Evolutionary conservation across 225 moss, liverwort and hornwort species (phyloP).

Genomic region (Polytrichum formosum): DNA sequence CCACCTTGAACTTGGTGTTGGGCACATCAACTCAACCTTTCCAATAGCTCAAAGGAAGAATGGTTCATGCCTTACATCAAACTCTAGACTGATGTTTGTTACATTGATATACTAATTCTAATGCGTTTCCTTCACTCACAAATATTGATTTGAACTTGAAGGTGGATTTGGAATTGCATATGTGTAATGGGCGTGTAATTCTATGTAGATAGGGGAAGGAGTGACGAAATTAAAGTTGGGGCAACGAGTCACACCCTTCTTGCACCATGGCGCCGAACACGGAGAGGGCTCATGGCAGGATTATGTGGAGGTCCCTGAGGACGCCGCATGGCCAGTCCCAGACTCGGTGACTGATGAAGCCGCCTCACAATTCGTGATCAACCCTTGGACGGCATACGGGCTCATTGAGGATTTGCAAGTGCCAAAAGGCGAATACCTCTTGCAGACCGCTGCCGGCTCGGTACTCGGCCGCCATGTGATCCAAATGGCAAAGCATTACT

Average conservation of each 20-base stretch:
- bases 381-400: slow-evolving; percentile 4
- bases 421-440: slow-evolving; percentile 10
- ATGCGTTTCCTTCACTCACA: too few relatives aligned
- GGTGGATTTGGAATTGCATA: too few relatives aligned
- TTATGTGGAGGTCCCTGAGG: slow-evolving; percentile 3
- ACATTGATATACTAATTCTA: too few relatives aligned
- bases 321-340: slow-evolving; percentile 5
- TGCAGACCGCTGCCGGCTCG: background rate
- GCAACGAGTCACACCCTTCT: slow-evolving; percentile 27
- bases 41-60: too few relatives aligned
- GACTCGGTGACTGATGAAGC: slow-evolving; percentile 12
- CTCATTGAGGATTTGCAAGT: slow-evolving; percentile 3
- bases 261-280: background rate
- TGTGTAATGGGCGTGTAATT: background rate
- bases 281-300: slow-evolving; percentile 20
- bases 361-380: slow-evolving; percentile 4
- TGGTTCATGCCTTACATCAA: background rate
- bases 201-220: slow-evolving; percentile 29
- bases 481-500: slow-evolving; percentile 22
- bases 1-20: too few relatives aligned
- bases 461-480: slow-evolving; percentile 14
- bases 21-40: too few relatives aligned
- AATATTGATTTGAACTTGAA: too few relatives aligned
- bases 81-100: background rate
- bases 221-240: slow-evolving; percentile 25